Conservation (phyloP, 345 rosid genomes). For the Bretschneidera sinensis region DNA sequence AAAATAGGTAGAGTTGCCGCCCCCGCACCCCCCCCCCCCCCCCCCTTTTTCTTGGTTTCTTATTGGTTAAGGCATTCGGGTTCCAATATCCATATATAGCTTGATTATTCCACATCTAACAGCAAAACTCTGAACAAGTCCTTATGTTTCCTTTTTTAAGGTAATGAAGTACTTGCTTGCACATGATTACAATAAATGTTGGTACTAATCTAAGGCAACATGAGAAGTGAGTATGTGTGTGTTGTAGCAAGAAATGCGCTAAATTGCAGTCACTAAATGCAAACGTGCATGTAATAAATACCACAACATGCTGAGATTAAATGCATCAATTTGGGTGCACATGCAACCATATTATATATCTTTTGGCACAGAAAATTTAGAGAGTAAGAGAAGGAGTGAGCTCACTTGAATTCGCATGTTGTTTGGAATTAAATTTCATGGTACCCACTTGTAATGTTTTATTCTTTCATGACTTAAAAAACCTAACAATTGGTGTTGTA, state of each 20-base stretch:
- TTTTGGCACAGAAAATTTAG: constrained; percentile 18
- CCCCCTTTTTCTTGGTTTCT: too few relatives aligned
- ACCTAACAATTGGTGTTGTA: too few relatives aligned
- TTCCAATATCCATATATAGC: too few relatives aligned
- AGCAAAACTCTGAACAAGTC: not conserved
- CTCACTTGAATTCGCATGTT: constrained; percentile 7
- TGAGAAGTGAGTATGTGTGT: constrained; percentile 20
- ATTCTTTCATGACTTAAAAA: constrained; percentile 1
- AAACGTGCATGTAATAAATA: constrained; percentile 41
- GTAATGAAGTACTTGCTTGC: constrained; percentile 13
- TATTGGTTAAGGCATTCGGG: too few relatives aligned
- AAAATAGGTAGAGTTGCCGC: too few relatives aligned
- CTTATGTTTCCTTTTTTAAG: not conserved
- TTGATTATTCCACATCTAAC: too few relatives aligned
- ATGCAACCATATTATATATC: constrained; percentile 14
- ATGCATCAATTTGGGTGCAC: constrained; percentile 35
- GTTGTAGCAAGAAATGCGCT: constrained; percentile 35
- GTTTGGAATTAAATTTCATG: not conserved
- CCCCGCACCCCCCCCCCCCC: too few relatives aligned
- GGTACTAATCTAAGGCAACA: constrained; percentile 17
- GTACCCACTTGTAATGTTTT: not conserved
- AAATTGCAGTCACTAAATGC: constrained; percentile 33
- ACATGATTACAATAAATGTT: constrained; percentile 40
- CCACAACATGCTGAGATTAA: constrained; percentile 33
- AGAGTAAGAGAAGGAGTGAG: not conserved